Evolutionary conservation across 2,329 filamentous ascomycete species (phyloP).

Genomic region (Diaporthe velutina): DNA sequence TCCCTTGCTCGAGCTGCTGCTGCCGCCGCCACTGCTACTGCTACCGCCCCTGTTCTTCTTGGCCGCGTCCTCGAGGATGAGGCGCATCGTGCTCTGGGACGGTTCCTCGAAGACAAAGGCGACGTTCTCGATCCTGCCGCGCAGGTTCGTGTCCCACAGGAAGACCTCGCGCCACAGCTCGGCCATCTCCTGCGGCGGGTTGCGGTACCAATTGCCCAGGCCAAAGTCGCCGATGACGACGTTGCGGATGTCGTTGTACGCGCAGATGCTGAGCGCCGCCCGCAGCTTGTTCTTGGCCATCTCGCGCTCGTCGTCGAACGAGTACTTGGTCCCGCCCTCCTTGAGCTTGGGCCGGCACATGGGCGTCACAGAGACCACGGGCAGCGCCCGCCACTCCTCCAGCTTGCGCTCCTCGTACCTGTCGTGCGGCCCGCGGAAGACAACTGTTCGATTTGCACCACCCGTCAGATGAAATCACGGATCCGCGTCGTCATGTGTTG

Average conservation of each 20-base stretch:
- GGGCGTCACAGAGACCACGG: constrained; percentile 81
- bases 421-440: constrained; percentile 79
- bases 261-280: constrained; percentile 77
- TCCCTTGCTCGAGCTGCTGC: constrained; percentile 44
- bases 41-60: constrained; percentile 62
- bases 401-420: constrained; percentile 70
- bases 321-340: constrained; percentile 75
- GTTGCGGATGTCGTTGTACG: constrained; percentile 67
- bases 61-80: constrained; percentile 67
- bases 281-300: constrained; percentile 81
- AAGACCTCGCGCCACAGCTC: constrained; percentile 76
- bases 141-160: constrained; percentile 72
- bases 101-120: constrained; percentile 75
- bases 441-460: constrained; percentile 58
- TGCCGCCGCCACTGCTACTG: constrained; percentile 37
- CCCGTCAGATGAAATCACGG: background rate
- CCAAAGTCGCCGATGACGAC: constrained; percentile 76
- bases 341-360: constrained; percentile 81
- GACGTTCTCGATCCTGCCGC: constrained; percentile 71
- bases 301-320: constrained; percentile 78
- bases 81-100: constrained; percentile 63
- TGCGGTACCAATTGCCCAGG: constrained; percentile 72
- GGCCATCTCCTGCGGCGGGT: constrained; percentile 74
- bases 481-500: background rate
- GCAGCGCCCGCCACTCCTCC: constrained; percentile 68